Evolutionary conservation across 441 rosid genomes (phyloP), one percentile per base, ranked within the genome.

Genomic region (Croton laevigatus): DNA sequence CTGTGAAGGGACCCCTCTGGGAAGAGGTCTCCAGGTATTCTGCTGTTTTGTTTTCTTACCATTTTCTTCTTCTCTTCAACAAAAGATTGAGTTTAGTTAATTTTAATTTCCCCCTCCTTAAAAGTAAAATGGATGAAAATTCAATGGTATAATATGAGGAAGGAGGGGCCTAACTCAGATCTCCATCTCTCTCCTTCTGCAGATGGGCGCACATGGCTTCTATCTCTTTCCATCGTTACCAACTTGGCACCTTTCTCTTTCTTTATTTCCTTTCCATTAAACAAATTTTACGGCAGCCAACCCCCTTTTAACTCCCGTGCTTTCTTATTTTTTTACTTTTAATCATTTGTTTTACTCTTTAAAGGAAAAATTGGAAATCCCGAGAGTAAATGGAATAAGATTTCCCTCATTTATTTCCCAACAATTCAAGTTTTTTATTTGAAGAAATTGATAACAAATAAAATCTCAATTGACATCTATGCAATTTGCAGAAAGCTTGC

Each of bases 1-100:
- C 87, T 75, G 81, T 80, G 14, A 94, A 90, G 77, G 94, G 88
- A 71, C 96, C 97, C 52, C 73, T 94, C 17, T 94, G 99, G 99
- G 99, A 94, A 52, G 87, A 94, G 58, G 88, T 94, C 71, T 92
- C 96, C 79, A 90, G 91, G 96, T 90, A 74, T 65, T 62, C 10
- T 8, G 11, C 22, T 23, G n/a, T n/a, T 14, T 60, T 8, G 32
- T 52, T n/a, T 32, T 37, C 53, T 59, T 4, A 5, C 7, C 16
- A 82, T 27, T 27, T 27, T 27, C 32, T 27, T 27, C 32, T 27
- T 27, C 32, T 27, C 32, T 27, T 27, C 32, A 27, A 27, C 32
- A 27, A 27, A 27, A 27, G 32, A 27, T 27, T 27, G 32, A 27
- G 32, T 27, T 27, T 27, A 27, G 32, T 8, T 53, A 3, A n/a